Conservation (phyloP, 495 filamentous ascomycete species). For the Oidiodendron maius region DNA sequence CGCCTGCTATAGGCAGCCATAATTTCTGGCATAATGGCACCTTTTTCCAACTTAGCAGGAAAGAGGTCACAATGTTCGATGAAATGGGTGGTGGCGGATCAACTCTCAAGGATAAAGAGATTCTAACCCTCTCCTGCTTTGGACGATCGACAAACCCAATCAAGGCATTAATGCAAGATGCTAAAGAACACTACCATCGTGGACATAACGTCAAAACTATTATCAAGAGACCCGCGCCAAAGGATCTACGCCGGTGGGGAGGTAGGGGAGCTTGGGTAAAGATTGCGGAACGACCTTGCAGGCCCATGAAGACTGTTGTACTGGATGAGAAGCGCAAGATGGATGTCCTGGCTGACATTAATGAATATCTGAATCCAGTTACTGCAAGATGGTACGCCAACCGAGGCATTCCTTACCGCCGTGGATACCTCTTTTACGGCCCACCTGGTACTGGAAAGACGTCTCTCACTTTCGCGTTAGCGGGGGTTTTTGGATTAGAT, state of each 20-base stretch:
- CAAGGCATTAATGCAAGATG: conserved; percentile 52
- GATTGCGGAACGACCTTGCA: conserved; percentile 61
- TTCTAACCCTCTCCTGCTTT: conserved; percentile 38
- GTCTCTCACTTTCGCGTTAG: conserved; percentile 56
- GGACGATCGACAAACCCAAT: conserved; percentile 52
- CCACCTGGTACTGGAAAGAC: conserved; percentile 66
- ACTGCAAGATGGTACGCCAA: conserved; percentile 54
- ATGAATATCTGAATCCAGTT: conserved; percentile 75
- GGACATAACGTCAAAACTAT: conserved; percentile 41
- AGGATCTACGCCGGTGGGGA: conserved; percentile 18
- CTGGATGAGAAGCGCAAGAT: conserved; percentile 71
- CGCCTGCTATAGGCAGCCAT: conserved; percentile 40
- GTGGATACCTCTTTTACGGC: conserved; percentile 80
- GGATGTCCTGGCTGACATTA: conserved; percentile 70
- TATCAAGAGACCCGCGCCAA: conserved; percentile 38
- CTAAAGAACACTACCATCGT: conserved; percentile 44
- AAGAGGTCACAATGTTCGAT: conserved; percentile 23
- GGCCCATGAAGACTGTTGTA: conserved; percentile 79
- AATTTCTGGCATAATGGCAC: conserved; percentile 34
- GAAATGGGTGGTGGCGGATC: conserved; percentile 7
- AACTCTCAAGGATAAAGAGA: conserved; percentile 32
- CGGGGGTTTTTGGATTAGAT: conserved; percentile 63
- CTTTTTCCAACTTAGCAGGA: conserved; percentile 32
- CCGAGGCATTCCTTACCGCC: conserved; percentile 83
- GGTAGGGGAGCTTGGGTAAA: conserved; percentile 47